A percentile compares a stretch with the other conserved stretches of the same genome.
These are phyloP conservation scores for Stylosanthes scabra DNA, from an alignment of 331 rosid species.

Conservation along the genomic window DNA sequence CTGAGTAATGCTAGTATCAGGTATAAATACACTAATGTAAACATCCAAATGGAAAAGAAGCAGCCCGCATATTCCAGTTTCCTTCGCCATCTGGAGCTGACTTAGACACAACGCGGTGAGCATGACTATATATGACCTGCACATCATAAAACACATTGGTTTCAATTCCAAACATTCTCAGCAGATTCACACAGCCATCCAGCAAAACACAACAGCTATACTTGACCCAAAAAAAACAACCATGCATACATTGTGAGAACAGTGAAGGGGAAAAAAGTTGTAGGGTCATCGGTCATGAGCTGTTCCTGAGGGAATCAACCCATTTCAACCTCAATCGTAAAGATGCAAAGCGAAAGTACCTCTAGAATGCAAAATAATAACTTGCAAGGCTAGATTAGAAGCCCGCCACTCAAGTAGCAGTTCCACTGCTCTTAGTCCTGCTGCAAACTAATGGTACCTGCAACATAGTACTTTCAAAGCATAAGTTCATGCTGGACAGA, in stretches of 20 bases:
- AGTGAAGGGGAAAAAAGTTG: neutral
- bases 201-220: neutral
- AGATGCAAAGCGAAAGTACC: constrained; percentile 53
- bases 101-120: constrained; percentile 83
- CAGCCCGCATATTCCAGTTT: constrained; percentile 64
- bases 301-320: constrained; percentile 11
- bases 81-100: constrained; percentile 76
- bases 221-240: neutral
- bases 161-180: neutral
- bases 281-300: neutral
- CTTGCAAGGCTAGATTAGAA: constrained; percentile 96
- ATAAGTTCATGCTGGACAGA: constrained; percentile 20
- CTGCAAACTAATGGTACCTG: constrained; percentile 93
- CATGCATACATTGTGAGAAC: neutral
- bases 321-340: neutral
- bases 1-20: constrained; percentile 53
- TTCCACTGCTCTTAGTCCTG: constrained; percentile 98
- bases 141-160: constrained; percentile 9
- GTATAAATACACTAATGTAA: constrained; percentile 68
- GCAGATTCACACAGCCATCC: neutral
- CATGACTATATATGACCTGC: constrained; percentile 93
- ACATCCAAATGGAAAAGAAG: constrained; percentile 64
- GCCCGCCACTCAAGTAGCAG: constrained; percentile 99
- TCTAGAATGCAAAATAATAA: constrained; percentile 95
- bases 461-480: constrained; percentile 28